Evolutionary conservation across 169 alveolate species (phyloP).

Genomic region (Babesia bigemina): DNA sequence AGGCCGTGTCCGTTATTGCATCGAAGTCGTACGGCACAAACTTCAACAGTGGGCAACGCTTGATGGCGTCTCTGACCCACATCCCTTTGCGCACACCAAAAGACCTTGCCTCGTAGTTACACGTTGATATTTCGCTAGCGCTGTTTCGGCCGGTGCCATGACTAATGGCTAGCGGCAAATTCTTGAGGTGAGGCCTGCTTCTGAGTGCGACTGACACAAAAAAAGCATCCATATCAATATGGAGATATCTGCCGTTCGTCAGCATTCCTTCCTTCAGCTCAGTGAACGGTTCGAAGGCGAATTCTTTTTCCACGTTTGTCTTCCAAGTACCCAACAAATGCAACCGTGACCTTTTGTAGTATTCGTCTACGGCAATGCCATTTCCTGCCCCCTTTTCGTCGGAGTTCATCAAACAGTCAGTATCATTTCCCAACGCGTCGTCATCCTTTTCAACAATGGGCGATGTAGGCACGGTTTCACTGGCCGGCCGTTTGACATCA

Average conservation of each 20-base stretch:
- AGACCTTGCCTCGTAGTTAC: conserved; percentile 22
- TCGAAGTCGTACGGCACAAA: conserved; percentile 42
- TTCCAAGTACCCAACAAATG: conserved; percentile 33
- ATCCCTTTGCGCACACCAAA: conserved; percentile 41
- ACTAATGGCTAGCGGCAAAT: conserved; percentile 23
- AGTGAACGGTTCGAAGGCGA: conserved; percentile 23
- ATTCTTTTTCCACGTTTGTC: conserved; percentile 23
- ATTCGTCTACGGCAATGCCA: conserved; percentile 4
- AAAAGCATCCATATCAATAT: conserved; percentile 50
- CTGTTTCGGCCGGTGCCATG: conserved; percentile 41
- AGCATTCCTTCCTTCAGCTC: conserved; percentile 20
- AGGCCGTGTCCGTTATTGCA: conserved; percentile 32
- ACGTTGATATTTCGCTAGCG: conserved; percentile 41
- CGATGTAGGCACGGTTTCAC: neutral
- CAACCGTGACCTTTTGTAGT: conserved; percentile 25
- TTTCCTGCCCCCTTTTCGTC: neutral
- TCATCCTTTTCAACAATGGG: neutral
- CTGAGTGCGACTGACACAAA: conserved; percentile 28
- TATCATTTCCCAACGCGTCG: neutral
- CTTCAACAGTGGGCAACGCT: conserved; percentile 27
- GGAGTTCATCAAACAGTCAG: no score
- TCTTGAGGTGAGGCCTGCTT: conserved; percentile 19
- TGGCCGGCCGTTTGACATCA: neutral
- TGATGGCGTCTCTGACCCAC: conserved; percentile 29
- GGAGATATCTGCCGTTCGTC: conserved; percentile 23